phyloP scores from a whole-genome alignment of 1,139 yeast species.

The Diutina siamensis region DNA sequence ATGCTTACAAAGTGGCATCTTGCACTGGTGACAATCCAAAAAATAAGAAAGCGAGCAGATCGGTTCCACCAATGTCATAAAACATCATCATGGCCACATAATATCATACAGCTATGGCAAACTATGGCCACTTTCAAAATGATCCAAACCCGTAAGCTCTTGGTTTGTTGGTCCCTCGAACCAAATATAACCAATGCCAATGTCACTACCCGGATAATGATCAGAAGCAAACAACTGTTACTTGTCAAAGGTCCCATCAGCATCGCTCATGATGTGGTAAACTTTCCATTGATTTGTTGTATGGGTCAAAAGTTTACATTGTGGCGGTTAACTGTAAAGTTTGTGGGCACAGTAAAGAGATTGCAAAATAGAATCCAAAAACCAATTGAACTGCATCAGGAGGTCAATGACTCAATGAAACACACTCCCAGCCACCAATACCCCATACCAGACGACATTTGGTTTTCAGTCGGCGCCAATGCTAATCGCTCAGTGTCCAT shows the following conservation, averaged over 20 bases:
- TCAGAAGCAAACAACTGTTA: neutral
- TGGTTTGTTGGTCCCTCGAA: neutral
- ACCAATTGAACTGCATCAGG: too few species aligned
- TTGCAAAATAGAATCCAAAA: too few species aligned
- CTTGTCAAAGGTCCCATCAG: neutral
- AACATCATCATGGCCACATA: neutral
- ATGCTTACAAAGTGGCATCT: too few species aligned
- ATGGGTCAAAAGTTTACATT: neutral
- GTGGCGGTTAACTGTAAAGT: neutral
- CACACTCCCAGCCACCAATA: too few species aligned
- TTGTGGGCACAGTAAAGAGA: too few species aligned
- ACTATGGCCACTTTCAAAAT: neutral
- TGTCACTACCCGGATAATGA: neutral
- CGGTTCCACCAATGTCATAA: neutral
- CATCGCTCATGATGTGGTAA: neutral
- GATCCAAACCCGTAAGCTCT: neutral
- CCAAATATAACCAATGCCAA: neutral
- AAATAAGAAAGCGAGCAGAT: too few species aligned
- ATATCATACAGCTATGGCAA: neutral
- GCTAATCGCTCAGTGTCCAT: too few species aligned
- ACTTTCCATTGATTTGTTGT: neutral
- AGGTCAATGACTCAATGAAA: too few species aligned
- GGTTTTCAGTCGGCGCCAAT: too few species aligned
- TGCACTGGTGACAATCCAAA: too few species aligned
- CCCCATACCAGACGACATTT: too few species aligned